Base-by-base conservation (phyloP, 176 grass and related monocot species). In the Tuctoria greenei region DNA sequence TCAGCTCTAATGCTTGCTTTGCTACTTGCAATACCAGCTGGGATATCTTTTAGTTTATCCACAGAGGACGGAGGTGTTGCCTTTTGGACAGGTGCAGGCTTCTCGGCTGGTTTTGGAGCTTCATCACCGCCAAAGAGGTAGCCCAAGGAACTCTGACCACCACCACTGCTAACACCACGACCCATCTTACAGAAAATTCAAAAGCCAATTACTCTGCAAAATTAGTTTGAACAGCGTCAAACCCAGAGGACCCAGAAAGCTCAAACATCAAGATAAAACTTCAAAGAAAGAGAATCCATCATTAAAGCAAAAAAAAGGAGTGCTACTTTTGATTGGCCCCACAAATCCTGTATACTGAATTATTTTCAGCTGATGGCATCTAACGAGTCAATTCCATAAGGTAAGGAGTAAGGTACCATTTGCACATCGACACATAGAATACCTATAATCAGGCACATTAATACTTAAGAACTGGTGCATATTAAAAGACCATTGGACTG, bases 101-200 rank as follows among this genome's bases (percentile, higher is more conserved):
- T 87, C 58, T 79, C 86, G 61, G 78, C 42, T 21, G 77, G 50
- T 73, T 91, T 92, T 18, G 77, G 78, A 58, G 77, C 63, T 36
- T 88, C 89, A 40, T 69, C 81, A 1, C 81, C 54, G 43, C 89
- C 89, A 23, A 92, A 92, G 16, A 92, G 82, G 64, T 92, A 92
- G 39, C 82, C 89, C 79, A 92, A 66, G 18, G 89, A 92, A 82
- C 89, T 88, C 66, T 88, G 85, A 9, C 85, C 89, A 74, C 89
- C 89, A 1, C 89, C 89, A 24, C 74, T 79, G 61, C 89, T 88
- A 83, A 84, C 82, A 17, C 89, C 89, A 56, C 89, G 89, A 24
- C 89, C 89, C 77, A 87, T 91, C 66, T 81, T 74, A 71, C 7
- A 10, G 25, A 28, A 64, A 44, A 25, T 78, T 78, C 37, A 55